Base-by-base conservation (phyloP, 306 rosid genomes). In the Lithocarpus polystachyus region DNA sequence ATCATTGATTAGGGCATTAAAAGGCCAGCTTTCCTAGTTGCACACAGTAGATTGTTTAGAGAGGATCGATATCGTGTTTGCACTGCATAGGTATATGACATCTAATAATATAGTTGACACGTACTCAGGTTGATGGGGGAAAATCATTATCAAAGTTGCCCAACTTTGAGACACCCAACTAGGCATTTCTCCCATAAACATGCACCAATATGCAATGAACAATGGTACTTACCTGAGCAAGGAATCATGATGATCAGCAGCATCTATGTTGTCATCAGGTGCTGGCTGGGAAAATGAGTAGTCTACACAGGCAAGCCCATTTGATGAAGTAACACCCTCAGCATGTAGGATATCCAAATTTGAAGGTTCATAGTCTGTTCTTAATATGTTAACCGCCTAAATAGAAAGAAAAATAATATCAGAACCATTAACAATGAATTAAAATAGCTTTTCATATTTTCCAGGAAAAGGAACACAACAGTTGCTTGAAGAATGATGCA, bases 261-360 rank as follows among this genome's bases (percentile, higher is more conserved):
- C 69, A 81, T 86, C 87, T 40, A 81, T 78, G 71, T 77, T 77
- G 74, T 93, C 96, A 65, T 90, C 92, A 70, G 92, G 81, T 79
- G 82, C 84, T 61, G 90, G 62, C 61, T 74, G 92, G 75, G 98
- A 97, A 86, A 96, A 93, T 83, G 99, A 91, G 87, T 93, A 96
- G 81, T 96, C 99, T 61, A 90, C 93, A 84, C 88, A 88, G 65
- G 94, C 96, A 68, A 96, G 94, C 75, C 99, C 99, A 88, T 96
- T 96, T 57, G 96, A 90, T 84, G 99, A 89, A 84, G 95, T 96
- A 77, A 91, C 96, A 75, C 99, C 97, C 88, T 93, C 99, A 48
- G 98, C 98, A 79, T 90, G 90, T 28, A 96, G 93, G 74, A 96
- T 93, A 82, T 96, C 99, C 60, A 88, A 82, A 87, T 96, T 97